Base-by-base conservation (phyloP, 345 rosid species). In the Trapa incisa region DNA sequence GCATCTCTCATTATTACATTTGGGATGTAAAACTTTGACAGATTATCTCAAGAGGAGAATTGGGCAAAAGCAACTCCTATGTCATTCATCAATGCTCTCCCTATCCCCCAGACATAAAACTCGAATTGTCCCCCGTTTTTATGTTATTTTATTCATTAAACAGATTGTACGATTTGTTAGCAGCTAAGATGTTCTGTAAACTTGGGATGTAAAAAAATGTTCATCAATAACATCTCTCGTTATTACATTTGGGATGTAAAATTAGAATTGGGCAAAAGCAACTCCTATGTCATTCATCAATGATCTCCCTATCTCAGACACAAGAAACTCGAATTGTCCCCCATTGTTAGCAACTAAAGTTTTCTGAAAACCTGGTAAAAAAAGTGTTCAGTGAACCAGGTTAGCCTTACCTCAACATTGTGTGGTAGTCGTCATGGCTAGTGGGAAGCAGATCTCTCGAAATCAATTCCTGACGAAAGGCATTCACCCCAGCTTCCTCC, bases 391-490 rank as follows among this genome's bases (percentile, higher is more conserved):
- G 67, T 11, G 43, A 58, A 58, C 10, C 22, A 66, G 17, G 38
- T 47, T 13, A 54, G 13, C 42, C 9, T 67, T 56, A 88, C 98
- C 98, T 90, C 83, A 93, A 76, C 80, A 93, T 82, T 35, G 96
- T 93, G 75, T 93, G 96, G 74, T 90, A 93, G 82, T 90, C 96
- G 69, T 93, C 96, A 32, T 83, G 94, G 5, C 83, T 76, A 57
- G 82, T 56, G 0, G 92, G 97, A 65, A 93, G 96, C 86, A 82
- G 74, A 70, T 86, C 89, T 12, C 71, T 78, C 6, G 81, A 77
- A 61, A 84, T 77, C 84, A 93, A 82, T 53, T 74, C 74, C 65
- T 79, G 81, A 67, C 96, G 94, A 72, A 93, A 84, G 2, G 75
- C 86, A 75, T 71, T 80, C 10, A 90, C 97, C 0, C 88, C 84